A percentile compares a stretch with the other conserved stretches of the same genome.
Conservation (phyloP, 805 yeast species). For the Teunomyces stri region DNA sequence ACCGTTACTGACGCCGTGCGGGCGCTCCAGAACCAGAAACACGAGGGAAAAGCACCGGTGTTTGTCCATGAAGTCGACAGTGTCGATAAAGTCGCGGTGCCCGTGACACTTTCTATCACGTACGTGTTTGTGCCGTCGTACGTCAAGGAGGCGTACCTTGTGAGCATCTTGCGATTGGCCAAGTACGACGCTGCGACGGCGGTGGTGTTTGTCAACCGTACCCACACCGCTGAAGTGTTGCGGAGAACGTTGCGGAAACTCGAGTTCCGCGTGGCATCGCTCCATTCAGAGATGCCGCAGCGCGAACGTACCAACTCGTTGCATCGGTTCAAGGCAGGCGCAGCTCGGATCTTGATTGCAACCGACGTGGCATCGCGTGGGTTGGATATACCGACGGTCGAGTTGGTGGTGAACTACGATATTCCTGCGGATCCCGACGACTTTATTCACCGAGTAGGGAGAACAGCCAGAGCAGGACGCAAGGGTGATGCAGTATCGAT, state of each 20-base stretch:
- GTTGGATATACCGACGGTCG: constrained; percentile 91
- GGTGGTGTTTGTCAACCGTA: constrained; percentile 88
- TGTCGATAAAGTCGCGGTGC: constrained; percentile 76
- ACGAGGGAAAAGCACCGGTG: constrained; percentile 53
- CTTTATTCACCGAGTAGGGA: constrained; percentile 94
- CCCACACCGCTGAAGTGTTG: constrained; percentile 84
- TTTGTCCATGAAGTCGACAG: constrained; percentile 75
- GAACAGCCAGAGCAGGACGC: constrained; percentile 98
- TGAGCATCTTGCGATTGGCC: constrained; percentile 60
- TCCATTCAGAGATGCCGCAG: constrained; percentile 95
- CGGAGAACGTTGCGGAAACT: constrained; percentile 71
- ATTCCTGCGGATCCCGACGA: constrained; percentile 96
- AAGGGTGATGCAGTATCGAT: constrained; percentile 79
- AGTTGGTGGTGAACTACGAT: constrained; percentile 85
- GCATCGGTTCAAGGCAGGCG: constrained; percentile 91
- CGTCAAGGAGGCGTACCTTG: constrained; percentile 86
- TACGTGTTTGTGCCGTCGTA: constrained; percentile 81
- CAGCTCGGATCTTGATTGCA: constrained; percentile 88
- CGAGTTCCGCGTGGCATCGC: constrained; percentile 79
- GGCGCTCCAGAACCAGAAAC: constrained; percentile 63
- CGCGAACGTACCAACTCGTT: constrained; percentile 85
- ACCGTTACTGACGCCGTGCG: constrained; percentile 93
- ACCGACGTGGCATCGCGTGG: constrained; percentile 99
- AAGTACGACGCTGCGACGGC: constrained; percentile 65
- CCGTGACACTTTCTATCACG: constrained; percentile 60